Conservation (phyloP, 306 rosid genomes). For the Begonia fuchsioides region DNA sequence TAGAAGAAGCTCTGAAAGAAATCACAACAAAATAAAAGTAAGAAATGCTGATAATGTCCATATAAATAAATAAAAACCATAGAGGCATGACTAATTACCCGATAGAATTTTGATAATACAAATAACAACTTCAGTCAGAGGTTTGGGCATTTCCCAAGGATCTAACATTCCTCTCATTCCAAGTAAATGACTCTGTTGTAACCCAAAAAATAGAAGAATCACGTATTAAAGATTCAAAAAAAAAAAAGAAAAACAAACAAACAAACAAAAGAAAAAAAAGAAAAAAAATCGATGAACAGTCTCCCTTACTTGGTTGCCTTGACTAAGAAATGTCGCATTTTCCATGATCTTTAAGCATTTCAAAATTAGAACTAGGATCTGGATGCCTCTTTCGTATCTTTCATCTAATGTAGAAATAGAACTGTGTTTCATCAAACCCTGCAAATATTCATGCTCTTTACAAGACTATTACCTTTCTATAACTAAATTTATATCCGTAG, state of each 20-base stretch:
- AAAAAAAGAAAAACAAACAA: conserved; percentile 4
- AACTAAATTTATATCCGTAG: neutral
- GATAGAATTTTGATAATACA: conserved; percentile 65
- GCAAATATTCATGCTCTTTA: conserved; percentile 17
- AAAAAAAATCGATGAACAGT: conserved; percentile 2
- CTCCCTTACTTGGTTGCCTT: conserved; percentile 66
- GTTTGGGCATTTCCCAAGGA: conserved; percentile 21
- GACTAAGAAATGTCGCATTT: conserved; percentile 86
- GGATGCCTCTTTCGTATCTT: conserved; percentile 24
- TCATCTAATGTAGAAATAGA: conserved; percentile 28
- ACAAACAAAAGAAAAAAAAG: too few species aligned
- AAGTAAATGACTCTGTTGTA: conserved; percentile 58
- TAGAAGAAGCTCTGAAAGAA: conserved; percentile 25
- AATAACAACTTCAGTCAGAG: conserved; percentile 56
- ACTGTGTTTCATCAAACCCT: conserved; percentile 37
- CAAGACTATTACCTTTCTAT: conserved; percentile 6
- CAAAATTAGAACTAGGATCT: conserved; percentile 38
- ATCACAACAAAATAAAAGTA: conserved; percentile 16
- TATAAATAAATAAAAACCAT: conserved; percentile 6
- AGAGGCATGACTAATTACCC: conserved; percentile 30
- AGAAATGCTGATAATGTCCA: conserved; percentile 3
- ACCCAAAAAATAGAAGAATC: neutral
- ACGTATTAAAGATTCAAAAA: neutral
- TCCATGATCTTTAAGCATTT: conserved; percentile 98
- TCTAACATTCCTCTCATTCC: conserved; percentile 46